Evolutionary conservation across 345 rosid genomes (phyloP).

Genomic region (Ceriops decandra): DNA sequence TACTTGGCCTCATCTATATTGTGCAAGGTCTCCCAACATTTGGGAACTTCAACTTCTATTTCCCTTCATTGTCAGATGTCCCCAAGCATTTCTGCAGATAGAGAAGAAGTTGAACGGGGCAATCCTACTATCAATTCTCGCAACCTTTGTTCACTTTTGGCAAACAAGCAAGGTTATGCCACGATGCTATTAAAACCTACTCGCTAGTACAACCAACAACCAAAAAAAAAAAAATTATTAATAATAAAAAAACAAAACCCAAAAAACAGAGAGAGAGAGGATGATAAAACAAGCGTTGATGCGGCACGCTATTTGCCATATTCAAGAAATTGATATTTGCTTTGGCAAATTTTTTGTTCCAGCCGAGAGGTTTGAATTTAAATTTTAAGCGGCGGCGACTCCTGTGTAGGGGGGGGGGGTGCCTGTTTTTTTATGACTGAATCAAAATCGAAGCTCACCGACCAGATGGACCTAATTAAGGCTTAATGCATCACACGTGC

Average conservation of each 20-base stretch:
- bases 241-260: not conserved
- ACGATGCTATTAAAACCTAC: too few relatives aligned
- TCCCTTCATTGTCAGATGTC: not conserved
- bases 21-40: slow-evolving; percentile 17
- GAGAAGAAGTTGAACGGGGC: not conserved
- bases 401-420: slow-evolving; percentile 28
- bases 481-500: slow-evolving; percentile 32
- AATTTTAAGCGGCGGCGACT: not conserved
- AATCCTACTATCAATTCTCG: not conserved
- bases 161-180: not conserved
- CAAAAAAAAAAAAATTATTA: too few relatives aligned
- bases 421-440: slow-evolving; percentile 14
- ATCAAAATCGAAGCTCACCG: slow-evolving; percentile 15
- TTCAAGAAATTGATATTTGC: not conserved
- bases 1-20: slow-evolving; percentile 1
- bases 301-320: not conserved
- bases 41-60: not conserved
- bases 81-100: not conserved
- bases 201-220: too few relatives aligned
- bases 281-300: not conserved
- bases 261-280: too few relatives aligned
- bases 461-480: slow-evolving; percentile 13
- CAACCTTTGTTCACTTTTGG: not conserved
- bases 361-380: slow-evolving; percentile 20
- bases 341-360: not conserved